Evolutionary conservation across 2,329 filamentous ascomycete species (phyloP).

Genomic region (Catunica adiposa): DNA sequence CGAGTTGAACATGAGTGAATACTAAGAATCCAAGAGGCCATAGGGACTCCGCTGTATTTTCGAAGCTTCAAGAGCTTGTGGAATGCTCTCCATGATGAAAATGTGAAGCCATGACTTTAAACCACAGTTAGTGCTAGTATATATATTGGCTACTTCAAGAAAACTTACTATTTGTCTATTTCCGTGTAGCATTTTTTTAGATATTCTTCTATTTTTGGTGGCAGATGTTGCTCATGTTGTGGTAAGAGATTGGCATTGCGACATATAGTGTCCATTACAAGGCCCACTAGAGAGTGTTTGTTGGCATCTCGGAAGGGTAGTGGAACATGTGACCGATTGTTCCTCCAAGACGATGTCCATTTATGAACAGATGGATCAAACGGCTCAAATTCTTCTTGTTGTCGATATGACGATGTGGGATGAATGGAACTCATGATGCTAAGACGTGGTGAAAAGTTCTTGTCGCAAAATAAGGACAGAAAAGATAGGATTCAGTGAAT

Average conservation of each 20-base stretch:
- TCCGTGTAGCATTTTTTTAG: constrained; percentile 1
- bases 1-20: constrained; percentile 5
- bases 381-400: not conserved
- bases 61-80: not conserved
- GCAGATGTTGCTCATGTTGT: not conserved
- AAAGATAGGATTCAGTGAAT: too few species aligned
- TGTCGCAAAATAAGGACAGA: too few species aligned
- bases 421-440: too few species aligned
- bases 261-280: constrained; percentile 5
- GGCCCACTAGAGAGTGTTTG: not conserved
- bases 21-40: constrained; percentile 4
- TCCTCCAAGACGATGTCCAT: constrained; percentile 4
- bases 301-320: not conserved
- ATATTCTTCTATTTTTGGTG: not conserved
- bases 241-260: not conserved
- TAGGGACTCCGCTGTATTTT: not conserved
- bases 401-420: not conserved
- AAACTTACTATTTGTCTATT: not conserved
- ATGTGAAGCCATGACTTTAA: constrained; percentile 6
- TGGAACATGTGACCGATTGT: not conserved
- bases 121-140: not conserved
- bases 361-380: constrained; percentile 1
- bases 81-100: constrained; percentile 8
- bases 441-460: not conserved
- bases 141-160: too few species aligned